Conservation (phyloP, 768 basidiomycete genomes). For the Mycena filopes region DNA sequence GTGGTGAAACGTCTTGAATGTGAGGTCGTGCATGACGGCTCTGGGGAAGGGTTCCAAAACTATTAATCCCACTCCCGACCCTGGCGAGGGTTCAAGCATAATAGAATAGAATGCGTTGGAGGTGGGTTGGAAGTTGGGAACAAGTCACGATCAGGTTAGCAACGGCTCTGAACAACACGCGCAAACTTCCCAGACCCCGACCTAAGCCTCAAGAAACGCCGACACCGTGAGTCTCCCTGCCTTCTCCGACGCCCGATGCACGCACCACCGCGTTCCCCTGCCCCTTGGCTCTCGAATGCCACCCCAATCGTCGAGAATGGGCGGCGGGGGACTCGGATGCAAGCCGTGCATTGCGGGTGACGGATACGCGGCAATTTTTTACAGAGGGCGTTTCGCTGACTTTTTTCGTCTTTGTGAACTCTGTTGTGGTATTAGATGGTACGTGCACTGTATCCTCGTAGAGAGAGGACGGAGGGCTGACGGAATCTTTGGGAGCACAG, state of each 20-base stretch:
- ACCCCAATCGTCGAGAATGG: not conserved
- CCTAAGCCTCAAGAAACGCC: constrained; percentile 15
- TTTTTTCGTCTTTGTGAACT: not conserved
- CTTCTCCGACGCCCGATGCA: not conserved
- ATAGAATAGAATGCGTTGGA: too few relatives aligned
- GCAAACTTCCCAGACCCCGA: not conserved
- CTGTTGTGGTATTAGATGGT: constrained; percentile 22
- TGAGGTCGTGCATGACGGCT: too few relatives aligned
- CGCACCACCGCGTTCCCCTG: not conserved
- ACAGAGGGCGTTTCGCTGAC: constrained; percentile 7
- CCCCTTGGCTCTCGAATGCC: constrained; percentile 9
- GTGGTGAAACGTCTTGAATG: too few relatives aligned
- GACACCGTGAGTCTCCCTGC: constrained; percentile 14
- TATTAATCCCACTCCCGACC: too few relatives aligned
- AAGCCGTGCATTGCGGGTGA: constrained; percentile 4
- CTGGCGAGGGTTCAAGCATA: too few relatives aligned
- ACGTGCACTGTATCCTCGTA: not conserved
- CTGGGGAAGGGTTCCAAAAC: too few relatives aligned
- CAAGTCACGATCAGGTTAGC: too few relatives aligned
- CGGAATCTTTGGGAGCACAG: constrained; percentile 52
- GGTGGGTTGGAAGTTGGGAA: too few relatives aligned
- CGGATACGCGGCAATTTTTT: not conserved
- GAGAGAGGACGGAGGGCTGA: not conserved
- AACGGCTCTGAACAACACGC: constrained; percentile 8
- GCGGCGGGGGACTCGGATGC: constrained; percentile 4